A percentile compares a stretch with the other conserved stretches of the same genome.
Conservation (phyloP, 495 filamentous ascomycete genomes). For the Terfezia claveryi region DNA sequence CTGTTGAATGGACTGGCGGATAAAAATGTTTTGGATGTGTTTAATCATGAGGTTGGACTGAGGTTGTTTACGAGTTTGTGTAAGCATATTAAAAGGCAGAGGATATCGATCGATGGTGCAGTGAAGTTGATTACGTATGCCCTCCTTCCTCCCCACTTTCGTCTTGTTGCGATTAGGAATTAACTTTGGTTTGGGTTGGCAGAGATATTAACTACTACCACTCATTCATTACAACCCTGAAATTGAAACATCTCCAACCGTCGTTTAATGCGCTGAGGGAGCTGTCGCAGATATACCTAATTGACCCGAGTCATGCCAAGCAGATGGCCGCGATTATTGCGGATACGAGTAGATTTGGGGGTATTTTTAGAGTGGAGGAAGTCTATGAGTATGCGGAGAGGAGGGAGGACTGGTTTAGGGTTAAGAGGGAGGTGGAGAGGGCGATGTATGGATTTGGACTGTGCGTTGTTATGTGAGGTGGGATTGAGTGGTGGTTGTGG, state of each 20-base stretch:
- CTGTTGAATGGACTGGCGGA: constrained; percentile 88
- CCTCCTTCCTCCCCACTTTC: not conserved
- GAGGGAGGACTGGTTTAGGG: constrained; percentile 79
- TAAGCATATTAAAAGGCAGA: constrained; percentile 92
- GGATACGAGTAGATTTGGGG: constrained; percentile 68
- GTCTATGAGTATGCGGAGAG: constrained; percentile 93
- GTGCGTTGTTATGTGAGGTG: constrained; percentile 58
- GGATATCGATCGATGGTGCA: constrained; percentile 72
- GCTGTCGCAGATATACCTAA: constrained; percentile 84
- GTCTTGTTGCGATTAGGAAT: not conserved
- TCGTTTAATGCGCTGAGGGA: constrained; percentile 89
- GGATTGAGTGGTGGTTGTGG: not conserved
- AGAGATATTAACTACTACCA: constrained; percentile 91
- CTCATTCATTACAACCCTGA: constrained; percentile 56
- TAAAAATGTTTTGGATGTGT: constrained; percentile 92
- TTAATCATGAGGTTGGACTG: constrained; percentile 92
- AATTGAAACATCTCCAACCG: constrained; percentile 57
- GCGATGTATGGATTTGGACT: constrained; percentile 87
- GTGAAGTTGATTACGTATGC: constrained; percentile 65
- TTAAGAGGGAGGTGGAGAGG: constrained; percentile 72
- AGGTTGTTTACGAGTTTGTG: constrained; percentile 74
- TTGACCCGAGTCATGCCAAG: constrained; percentile 70
- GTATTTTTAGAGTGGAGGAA: constrained; percentile 85
- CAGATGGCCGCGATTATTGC: constrained; percentile 90
- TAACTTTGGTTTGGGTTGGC: not conserved